Evolutionary conservation across 441 rosid genomes (phyloP).

Genomic region (Brassica hybrid): DNA sequence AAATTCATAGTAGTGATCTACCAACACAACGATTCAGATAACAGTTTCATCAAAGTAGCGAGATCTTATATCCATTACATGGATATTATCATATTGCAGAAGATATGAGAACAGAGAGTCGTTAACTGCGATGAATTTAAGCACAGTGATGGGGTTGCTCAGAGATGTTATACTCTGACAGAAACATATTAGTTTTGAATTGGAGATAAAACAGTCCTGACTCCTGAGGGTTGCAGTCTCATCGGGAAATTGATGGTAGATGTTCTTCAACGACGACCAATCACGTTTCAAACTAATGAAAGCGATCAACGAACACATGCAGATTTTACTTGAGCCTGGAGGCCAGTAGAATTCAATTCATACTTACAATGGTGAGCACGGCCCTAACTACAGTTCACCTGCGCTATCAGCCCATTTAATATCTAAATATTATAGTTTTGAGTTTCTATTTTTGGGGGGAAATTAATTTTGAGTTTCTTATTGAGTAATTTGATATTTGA

Average conservation of each 20-base stretch:
- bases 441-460: too few relatives aligned
- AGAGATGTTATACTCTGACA: background rate
- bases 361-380: too few relatives aligned
- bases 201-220: constrained; percentile 12
- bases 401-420: too few relatives aligned
- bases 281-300: constrained; percentile 17
- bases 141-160: constrained; percentile 4
- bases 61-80: background rate
- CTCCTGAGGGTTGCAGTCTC: constrained; percentile 18
- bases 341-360: too few relatives aligned
- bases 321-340: constrained; percentile 11
- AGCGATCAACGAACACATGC: constrained; percentile 18
- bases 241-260: constrained; percentile 17
- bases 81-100: background rate
- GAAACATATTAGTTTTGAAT: background rate
- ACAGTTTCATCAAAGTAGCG: background rate
- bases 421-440: too few relatives aligned
- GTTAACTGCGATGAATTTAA: constrained; percentile 25
- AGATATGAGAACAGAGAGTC: background rate
- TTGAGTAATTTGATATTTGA: too few relatives aligned
- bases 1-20: constrained; percentile 1
- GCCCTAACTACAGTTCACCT: too few relatives aligned
- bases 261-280: constrained; percentile 17
- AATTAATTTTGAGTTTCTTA: too few relatives aligned
- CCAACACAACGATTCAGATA: background rate